Conservation (phyloP, 352 stramenopile genomes). For the Phytophthora tentaculata region DNA sequence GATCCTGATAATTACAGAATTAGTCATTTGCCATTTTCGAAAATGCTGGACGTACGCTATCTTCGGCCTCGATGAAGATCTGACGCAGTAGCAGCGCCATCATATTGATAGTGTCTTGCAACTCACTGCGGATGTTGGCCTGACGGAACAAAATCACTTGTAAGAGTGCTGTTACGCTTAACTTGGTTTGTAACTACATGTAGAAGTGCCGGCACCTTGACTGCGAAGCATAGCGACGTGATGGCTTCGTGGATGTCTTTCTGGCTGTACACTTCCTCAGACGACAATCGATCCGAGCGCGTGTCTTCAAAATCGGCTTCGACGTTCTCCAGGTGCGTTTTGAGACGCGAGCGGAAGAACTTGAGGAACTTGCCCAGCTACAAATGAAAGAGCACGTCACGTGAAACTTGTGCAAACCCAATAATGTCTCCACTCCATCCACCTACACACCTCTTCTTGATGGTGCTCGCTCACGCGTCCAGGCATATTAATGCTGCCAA, state of each 20-base stretch:
- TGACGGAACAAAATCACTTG: slow-evolving; percentile 13
- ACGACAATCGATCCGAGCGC: slow-evolving; percentile 79
- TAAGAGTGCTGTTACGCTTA: too few species aligned
- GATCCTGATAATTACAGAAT: slow-evolving; percentile 38
- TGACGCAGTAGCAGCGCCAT: slow-evolving; percentile 84
- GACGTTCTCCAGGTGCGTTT: slow-evolving; percentile 81
- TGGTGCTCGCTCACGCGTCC: slow-evolving; percentile 54
- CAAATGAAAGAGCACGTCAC: slow-evolving; percentile 3
- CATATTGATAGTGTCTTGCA: slow-evolving; percentile 89
- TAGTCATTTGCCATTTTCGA: background rate
- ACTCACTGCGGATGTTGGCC: slow-evolving; percentile 76
- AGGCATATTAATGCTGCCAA: slow-evolving; percentile 17
- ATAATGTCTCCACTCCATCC: background rate
- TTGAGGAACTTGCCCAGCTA: slow-evolving; percentile 86
- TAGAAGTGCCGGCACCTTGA: slow-evolving; percentile 60
- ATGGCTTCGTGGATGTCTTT: slow-evolving; percentile 83
- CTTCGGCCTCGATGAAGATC: slow-evolving; percentile 78
- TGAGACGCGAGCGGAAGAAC: slow-evolving; percentile 83
- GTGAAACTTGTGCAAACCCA: slow-evolving; percentile 10
- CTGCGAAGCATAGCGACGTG: slow-evolving; percentile 77
- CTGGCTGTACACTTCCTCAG: slow-evolving; percentile 84
- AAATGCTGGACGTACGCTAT: slow-evolving; percentile 42
- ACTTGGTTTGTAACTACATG: too few species aligned
- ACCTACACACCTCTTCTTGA: slow-evolving; percentile 64
- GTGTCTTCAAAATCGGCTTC: slow-evolving; percentile 88